These are phyloP conservation scores for Phytopythium litorale DNA, from an alignment of 352 stramenopile genomes.

Conservation along the genomic window DNA sequence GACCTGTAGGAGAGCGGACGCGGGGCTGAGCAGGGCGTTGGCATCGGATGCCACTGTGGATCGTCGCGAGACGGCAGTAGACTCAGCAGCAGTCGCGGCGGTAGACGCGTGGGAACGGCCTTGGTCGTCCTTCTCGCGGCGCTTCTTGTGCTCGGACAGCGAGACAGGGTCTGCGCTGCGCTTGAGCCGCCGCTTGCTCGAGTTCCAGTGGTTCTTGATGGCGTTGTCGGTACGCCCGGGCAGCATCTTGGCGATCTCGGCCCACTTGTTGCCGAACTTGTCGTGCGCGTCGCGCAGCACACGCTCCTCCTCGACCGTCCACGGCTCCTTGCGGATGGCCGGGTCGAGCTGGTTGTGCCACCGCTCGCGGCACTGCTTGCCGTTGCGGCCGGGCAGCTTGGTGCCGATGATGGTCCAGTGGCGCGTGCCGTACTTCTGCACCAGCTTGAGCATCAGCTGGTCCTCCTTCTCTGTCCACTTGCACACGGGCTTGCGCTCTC, in stretches of 20 bases:
- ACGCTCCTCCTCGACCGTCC: constrained; percentile 88
- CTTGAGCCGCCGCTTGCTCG: constrained; percentile 73
- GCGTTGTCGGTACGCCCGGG: constrained; percentile 87
- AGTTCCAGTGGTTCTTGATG: constrained; percentile 94
- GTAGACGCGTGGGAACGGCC: not conserved
- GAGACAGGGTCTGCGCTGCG: constrained; percentile 20
- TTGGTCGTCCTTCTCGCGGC: constrained; percentile 2
- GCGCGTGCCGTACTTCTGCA: constrained; percentile 92
- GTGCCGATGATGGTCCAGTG: constrained; percentile 98
- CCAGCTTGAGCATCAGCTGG: constrained; percentile 80
- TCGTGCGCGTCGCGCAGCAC: constrained; percentile 68
- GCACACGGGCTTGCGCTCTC: constrained; percentile 73
- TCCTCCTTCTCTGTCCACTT: constrained; percentile 91
- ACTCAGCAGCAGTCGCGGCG: not conserved
- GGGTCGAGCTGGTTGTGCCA: constrained; percentile 96
- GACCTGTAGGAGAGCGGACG: not conserved
- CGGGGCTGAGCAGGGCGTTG: constrained; percentile 1
- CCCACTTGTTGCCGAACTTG: constrained; percentile 89
- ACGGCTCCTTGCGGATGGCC: constrained; percentile 90
- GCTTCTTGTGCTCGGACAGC: constrained; percentile 17
- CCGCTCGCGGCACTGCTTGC: constrained; percentile 95
- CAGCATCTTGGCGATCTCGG: constrained; percentile 88
- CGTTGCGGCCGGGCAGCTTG: constrained; percentile 90
- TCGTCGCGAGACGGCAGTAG: too few relatives aligned
- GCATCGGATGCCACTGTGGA: not conserved